These are phyloP conservation scores for Musa schizocarpa DNA, from an alignment of 176 grass and related monocot genomes.

Conservation along the genomic window DNA sequence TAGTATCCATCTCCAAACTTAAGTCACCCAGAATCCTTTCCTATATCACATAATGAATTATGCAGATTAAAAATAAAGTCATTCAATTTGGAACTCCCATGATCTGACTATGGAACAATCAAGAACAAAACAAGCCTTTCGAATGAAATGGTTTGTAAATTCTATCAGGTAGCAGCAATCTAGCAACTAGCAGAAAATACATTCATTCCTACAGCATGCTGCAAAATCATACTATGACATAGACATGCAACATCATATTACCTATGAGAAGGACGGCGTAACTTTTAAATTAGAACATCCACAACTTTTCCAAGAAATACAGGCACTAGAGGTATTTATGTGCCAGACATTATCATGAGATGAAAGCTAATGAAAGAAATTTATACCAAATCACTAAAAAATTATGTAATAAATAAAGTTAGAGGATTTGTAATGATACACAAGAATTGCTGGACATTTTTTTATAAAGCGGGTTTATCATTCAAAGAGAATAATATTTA, in stretches of 20 bases:
- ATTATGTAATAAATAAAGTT: not conserved
- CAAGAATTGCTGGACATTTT: too few species aligned
- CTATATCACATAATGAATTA: conserved; percentile 24
- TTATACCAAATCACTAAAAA: not conserved
- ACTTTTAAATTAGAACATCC: not conserved
- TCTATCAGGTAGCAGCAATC: not conserved
- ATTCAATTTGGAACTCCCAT: not conserved
- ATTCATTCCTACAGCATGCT: not conserved
- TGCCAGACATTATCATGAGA: not conserved
- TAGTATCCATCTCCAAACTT: conserved; percentile 91
- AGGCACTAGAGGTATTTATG: not conserved
- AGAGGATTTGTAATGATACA: not conserved
- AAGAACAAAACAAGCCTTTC: not conserved
- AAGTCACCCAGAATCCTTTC: conserved; percentile 84
- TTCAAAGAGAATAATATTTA: too few species aligned
- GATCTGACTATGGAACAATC: not conserved
- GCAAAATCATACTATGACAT: not conserved
- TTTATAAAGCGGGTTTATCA: too few species aligned
- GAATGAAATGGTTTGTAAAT: not conserved
- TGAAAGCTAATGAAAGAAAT: not conserved
- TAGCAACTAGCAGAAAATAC: not conserved
- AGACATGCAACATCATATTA: not conserved
- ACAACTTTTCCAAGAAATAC: not conserved
- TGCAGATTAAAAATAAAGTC: not conserved
- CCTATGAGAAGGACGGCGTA: not conserved